These are phyloP conservation scores for Sporothrix euskadiensis DNA, from an alignment of 2,329 filamentous ascomycete genomes.

Conservation along the genomic window DNA sequence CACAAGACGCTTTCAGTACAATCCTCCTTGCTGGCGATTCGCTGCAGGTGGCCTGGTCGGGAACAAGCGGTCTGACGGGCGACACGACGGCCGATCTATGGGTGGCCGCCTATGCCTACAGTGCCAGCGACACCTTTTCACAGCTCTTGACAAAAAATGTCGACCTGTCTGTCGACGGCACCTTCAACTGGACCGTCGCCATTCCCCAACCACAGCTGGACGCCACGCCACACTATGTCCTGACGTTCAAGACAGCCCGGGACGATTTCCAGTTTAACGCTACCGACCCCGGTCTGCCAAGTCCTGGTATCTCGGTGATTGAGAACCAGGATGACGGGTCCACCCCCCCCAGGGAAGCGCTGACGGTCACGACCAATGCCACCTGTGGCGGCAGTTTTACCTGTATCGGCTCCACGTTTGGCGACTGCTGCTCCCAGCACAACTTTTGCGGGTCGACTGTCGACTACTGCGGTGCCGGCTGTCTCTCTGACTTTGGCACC, in stretches of 20 bases:
- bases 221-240: constrained; percentile 19
- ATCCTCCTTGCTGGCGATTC: constrained; percentile 11
- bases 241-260: constrained; percentile 13
- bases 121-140: constrained; percentile 8
- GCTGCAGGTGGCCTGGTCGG: constrained; percentile 13
- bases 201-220: constrained; percentile 23
- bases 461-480: constrained; percentile 28
- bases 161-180: constrained; percentile 11
- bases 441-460: constrained; percentile 26
- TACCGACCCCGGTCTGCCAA: constrained; percentile 15
- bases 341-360: not conserved
- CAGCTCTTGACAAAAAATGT: constrained; percentile 14
- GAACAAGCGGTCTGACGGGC: not conserved
- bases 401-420: constrained; percentile 23
- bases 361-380: constrained; percentile 13
- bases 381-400: constrained; percentile 28
- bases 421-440: constrained; percentile 30
- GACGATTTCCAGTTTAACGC: constrained; percentile 19
- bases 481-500: constrained; percentile 24
- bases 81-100: constrained; percentile 17
- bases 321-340: not conserved
- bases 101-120: constrained; percentile 17
- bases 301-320: constrained; percentile 14
- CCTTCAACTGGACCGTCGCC: constrained; percentile 26
- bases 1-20: not conserved